Conservation (phyloP, 179 eudicot genomes). For the Spergularia azorica region DNA sequence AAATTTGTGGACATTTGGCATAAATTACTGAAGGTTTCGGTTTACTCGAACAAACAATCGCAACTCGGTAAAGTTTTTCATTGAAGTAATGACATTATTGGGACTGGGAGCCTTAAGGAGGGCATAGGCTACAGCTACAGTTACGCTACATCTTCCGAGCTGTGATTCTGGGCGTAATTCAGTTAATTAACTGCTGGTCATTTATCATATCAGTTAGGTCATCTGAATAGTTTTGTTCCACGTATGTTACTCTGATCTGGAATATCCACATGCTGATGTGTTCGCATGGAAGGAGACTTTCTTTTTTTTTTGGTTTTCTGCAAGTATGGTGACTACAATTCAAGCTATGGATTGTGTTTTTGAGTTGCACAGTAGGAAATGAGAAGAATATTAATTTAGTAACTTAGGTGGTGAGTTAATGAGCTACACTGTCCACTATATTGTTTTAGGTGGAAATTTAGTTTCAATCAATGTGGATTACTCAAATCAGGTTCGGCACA, state of each 20-base stretch:
- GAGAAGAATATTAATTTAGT: neutral
- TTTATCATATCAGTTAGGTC: neutral
- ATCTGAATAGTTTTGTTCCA: slow-evolving; percentile 3
- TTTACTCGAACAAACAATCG: neutral
- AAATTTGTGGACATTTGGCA: neutral
- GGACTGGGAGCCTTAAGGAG: neutral
- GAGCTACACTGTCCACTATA: neutral
- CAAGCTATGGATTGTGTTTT: slow-evolving; percentile 1
- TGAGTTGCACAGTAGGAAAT: neutral
- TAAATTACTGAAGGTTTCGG: neutral
- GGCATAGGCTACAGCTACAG: neutral
- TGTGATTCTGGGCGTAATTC: neutral
- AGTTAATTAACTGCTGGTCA: neutral
- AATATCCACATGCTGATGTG: neutral
- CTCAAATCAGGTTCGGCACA: too few relatives aligned
- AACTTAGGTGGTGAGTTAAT: too few relatives aligned
- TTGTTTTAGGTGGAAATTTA: too few relatives aligned
- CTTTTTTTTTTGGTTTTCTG: neutral
- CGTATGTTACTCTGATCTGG: neutral
- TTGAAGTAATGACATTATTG: neutral
- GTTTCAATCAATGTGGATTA: neutral
- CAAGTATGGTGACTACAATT: neutral
- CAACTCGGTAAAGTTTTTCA: neutral
- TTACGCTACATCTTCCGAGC: neutral
- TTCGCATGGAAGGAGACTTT: neutral